Conservation (phyloP, 2,329 filamentous ascomycete species). For the Fusarium phyllophilum region DNA sequence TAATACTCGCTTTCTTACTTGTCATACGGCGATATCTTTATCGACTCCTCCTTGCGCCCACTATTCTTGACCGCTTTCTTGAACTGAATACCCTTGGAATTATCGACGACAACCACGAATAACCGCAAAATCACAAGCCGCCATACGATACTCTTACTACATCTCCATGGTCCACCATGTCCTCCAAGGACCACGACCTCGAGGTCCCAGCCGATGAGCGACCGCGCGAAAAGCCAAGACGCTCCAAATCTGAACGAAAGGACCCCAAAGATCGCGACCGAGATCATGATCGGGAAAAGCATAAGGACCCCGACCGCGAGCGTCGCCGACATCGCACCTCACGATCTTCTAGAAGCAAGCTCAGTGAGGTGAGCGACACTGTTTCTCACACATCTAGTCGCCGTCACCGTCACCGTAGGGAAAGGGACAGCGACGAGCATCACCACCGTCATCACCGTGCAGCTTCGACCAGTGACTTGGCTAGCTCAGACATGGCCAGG, state of each 20-base stretch:
- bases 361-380: conserved; percentile 54
- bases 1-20: background rate
- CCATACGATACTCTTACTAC: conserved; percentile 10
- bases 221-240: conserved; percentile 53
- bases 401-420: conserved; percentile 47
- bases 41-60: conserved; percentile 11
- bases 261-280: conserved; percentile 50
- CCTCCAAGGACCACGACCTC: conserved; percentile 55
- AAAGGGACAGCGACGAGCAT: conserved; percentile 49
- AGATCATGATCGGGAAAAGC: conserved; percentile 47
- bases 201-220: conserved; percentile 51
- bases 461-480: conserved; percentile 60
- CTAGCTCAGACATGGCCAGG: conserved; percentile 56
- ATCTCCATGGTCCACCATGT: conserved; percentile 51
- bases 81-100: conserved; percentile 14
- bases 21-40: background rate
- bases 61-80: conserved; percentile 30
- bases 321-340: conserved; percentile 53
- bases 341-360: conserved; percentile 55
- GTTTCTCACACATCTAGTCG: conserved; percentile 52
- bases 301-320: conserved; percentile 50
- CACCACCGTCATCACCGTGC: conserved; percentile 43
- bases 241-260: conserved; percentile 54
- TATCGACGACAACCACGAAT: conserved; percentile 13
- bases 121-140: conserved; percentile 6